Percentiles rank a stretch among this genome's conserved stretches.
These are phyloP conservation scores for Zygosaccharomyces pseudobailii DNA, from an alignment of 1,139 yeast genomes.

Conservation along the genomic window DNA sequence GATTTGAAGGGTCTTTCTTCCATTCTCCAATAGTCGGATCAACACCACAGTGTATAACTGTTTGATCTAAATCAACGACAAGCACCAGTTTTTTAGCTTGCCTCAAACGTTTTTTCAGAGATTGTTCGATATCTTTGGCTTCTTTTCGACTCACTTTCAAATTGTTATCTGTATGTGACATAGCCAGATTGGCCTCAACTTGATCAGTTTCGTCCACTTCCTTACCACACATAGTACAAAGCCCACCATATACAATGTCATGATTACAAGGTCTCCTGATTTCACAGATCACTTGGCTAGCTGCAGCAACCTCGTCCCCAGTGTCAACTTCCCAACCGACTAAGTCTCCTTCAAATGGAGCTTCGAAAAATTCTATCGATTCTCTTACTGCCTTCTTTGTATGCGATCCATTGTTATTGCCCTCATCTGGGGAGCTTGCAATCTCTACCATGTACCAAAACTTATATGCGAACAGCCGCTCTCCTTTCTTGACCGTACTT, in stretches of 20 bases:
- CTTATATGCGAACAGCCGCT: conserved; percentile 32
- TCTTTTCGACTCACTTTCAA: conserved; percentile 79
- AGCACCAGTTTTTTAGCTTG: conserved; percentile 67
- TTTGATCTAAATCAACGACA: conserved; percentile 95
- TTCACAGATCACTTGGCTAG: conserved; percentile 47
- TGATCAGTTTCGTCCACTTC: conserved; percentile 78
- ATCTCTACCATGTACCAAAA: conserved; percentile 35
- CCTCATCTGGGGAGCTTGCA: conserved; percentile 24
- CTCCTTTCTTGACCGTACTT: conserved; percentile 28
- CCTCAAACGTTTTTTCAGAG: conserved; percentile 57
- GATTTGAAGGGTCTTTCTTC: conserved; percentile 81
- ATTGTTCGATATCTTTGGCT: conserved; percentile 77
- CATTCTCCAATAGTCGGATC: conserved; percentile 97
- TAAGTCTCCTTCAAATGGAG: conserved; percentile 75
- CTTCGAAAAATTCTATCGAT: conserved; percentile 49
- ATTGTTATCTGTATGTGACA: conserved; percentile 89
- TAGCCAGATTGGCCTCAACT: conserved; percentile 65
- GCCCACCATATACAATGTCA: conserved; percentile 91
- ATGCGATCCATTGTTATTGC: conserved; percentile 5
- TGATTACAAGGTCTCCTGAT: conserved; percentile 85
- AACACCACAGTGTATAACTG: conserved; percentile 95
- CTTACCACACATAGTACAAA: conserved; percentile 91
- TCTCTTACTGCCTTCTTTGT: conserved; percentile 25
- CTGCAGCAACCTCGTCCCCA: conserved; percentile 57
- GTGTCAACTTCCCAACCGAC: conserved; percentile 45